These are phyloP conservation scores for Talaromyces ruber DNA, from an alignment of 495 filamentous ascomycete species.

Conservation along the genomic window DNA sequence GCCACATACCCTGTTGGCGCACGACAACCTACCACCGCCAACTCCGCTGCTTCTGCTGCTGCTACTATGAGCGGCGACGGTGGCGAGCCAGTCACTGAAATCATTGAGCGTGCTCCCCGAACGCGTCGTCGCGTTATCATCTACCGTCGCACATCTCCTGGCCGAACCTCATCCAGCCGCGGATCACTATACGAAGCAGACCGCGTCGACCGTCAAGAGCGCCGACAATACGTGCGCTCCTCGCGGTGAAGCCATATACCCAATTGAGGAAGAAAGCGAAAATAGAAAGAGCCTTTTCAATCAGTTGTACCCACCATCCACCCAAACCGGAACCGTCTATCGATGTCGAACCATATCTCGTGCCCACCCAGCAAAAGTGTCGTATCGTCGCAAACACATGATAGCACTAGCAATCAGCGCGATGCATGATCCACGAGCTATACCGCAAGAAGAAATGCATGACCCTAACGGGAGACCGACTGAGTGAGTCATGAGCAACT, in stretches of 20 bases:
- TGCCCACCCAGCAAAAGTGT: not conserved
- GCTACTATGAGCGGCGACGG: not conserved
- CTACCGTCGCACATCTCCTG: conserved; percentile 30
- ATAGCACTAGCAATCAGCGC: not conserved
- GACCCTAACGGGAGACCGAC: not conserved
- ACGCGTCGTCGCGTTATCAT: conserved; percentile 27
- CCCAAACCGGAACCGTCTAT: not conserved
- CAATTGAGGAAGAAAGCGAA: not conserved
- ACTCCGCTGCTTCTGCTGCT: not conserved
- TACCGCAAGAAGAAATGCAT: not conserved
- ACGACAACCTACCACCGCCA: conserved; percentile 11
- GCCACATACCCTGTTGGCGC: conserved; percentile 27
- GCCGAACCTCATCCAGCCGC: conserved; percentile 32
- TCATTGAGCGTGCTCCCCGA: conserved; percentile 31
- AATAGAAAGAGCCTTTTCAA: not conserved
- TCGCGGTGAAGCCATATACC: not conserved
- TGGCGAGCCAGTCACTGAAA: conserved; percentile 13
- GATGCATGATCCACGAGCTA: not conserved
- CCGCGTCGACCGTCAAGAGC: conserved; percentile 24
- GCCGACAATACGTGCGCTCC: conserved; percentile 3
- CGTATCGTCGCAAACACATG: not conserved
- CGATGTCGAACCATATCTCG: not conserved
- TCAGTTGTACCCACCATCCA: not conserved
- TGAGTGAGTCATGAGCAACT: not conserved
- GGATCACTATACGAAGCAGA: conserved; percentile 13